Conservation (phyloP, 495 filamentous ascomycete genomes). For the Penicillium samsonianum region DNA sequence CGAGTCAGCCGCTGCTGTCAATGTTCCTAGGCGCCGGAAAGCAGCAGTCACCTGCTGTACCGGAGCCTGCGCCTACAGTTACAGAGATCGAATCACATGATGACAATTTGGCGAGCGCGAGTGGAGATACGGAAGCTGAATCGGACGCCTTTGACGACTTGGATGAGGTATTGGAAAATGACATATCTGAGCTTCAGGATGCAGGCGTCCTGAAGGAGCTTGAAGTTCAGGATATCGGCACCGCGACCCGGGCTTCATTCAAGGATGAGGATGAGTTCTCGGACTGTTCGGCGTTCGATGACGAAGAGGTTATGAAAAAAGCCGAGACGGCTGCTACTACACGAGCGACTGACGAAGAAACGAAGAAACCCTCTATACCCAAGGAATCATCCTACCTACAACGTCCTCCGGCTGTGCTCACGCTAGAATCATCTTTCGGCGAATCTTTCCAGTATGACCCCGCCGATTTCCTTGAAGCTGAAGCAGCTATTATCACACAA, state of each 20-base stretch:
- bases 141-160: conserved; percentile 26
- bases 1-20: conserved; percentile 50
- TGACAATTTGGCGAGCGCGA: conserved; percentile 15
- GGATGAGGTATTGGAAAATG: conserved; percentile 21
- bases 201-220: not conserved
- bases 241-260: not conserved
- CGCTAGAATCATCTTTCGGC: conserved; percentile 4
- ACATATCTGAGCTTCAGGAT: conserved; percentile 14
- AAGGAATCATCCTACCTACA: not conserved
- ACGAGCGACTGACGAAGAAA: conserved; percentile 3
- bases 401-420: not conserved
- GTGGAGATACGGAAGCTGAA: conserved; percentile 27
- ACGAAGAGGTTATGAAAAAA: conserved; percentile 36
- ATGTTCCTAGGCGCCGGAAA: conserved; percentile 39
- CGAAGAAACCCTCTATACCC: not conserved
- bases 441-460: conserved; percentile 10
- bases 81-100: conserved; percentile 12
- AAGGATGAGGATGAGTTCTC: conserved; percentile 44
- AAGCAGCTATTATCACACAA: conserved; percentile 13
- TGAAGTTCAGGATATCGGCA: not conserved
- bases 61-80: conserved; percentile 3
- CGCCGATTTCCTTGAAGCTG: conserved; percentile 17
- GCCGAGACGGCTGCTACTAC: conserved; percentile 23
- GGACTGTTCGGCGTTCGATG: conserved; percentile 43
- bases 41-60: not conserved